Evolutionary conservation across 2,329 filamentous ascomycete species (phyloP).

Genomic region (Alternaria angustiovoidea): DNA sequence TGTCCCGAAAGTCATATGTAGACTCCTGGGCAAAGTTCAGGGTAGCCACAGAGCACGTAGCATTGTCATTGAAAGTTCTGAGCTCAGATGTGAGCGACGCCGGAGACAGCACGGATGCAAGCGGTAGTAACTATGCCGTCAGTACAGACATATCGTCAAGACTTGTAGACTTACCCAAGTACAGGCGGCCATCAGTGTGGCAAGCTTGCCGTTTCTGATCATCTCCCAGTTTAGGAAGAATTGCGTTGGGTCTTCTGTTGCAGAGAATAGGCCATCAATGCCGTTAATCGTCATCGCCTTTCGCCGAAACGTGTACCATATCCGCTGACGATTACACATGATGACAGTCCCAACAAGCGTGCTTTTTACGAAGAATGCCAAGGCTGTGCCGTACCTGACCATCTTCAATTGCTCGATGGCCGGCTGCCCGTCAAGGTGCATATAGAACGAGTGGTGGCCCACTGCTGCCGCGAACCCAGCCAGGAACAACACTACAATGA

Average conservation of each 20-base stretch:
- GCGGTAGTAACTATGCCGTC: slow-evolving; percentile 42
- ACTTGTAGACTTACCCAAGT: slow-evolving; percentile 30
- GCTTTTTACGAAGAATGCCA: slow-evolving; percentile 51
- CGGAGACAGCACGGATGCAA: slow-evolving; percentile 50
- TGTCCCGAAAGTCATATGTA: slow-evolving; percentile 41
- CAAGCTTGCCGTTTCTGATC: slow-evolving; percentile 47
- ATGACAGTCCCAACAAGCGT: slow-evolving; percentile 44
- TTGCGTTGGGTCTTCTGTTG: slow-evolving; percentile 45
- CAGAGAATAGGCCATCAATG: slow-evolving; percentile 50
- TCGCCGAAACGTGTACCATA: slow-evolving; percentile 49
- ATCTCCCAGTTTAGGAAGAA: slow-evolving; percentile 48
- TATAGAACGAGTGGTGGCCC: slow-evolving; percentile 49
- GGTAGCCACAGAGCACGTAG: slow-evolving; percentile 39
- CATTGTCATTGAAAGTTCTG: slow-evolving; percentile 19
- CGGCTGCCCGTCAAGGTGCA: slow-evolving; percentile 38
- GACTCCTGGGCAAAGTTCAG: slow-evolving; percentile 46
- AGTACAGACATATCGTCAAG: neutral
- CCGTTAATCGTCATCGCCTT: slow-evolving; percentile 50
- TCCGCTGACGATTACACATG: slow-evolving; percentile 48
- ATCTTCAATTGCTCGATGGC: slow-evolving; percentile 44
- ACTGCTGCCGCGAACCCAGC: slow-evolving; percentile 43
- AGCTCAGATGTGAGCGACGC: slow-evolving; percentile 46
- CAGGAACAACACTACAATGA: slow-evolving; percentile 41
- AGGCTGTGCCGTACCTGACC: slow-evolving; percentile 48
- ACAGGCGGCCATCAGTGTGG: slow-evolving; percentile 46